Evolutionary conservation across 352 stramenopile genomes (phyloP).

Genomic region (Phytophthora hibernalis): DNA sequence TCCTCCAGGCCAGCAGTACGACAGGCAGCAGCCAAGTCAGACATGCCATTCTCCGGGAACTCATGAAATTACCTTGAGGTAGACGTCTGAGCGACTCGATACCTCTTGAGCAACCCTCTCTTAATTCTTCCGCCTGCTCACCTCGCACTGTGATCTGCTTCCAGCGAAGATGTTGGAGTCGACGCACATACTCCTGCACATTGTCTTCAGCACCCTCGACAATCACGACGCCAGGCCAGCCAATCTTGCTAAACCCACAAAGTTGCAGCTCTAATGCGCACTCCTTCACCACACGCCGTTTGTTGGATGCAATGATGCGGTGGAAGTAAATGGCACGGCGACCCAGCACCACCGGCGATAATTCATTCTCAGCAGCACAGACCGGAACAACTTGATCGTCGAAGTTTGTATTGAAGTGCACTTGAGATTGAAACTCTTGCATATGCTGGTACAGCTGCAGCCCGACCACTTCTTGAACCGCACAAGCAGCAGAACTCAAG

Average conservation of each 20-base stretch:
- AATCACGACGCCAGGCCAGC: conserved; percentile 82
- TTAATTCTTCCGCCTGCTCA: conserved; percentile 58
- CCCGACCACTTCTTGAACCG: conserved; percentile 50
- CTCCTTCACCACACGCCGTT: conserved; percentile 74
- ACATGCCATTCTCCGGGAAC: conserved; percentile 75
- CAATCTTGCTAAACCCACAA: conserved; percentile 81
- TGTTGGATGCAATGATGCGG: conserved; percentile 81
- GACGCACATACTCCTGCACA: conserved; percentile 74
- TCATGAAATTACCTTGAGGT: conserved; percentile 56
- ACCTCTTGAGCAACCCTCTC: neutral
- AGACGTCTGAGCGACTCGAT: conserved; percentile 49
- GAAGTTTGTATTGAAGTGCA: conserved; percentile 2
- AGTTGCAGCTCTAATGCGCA: conserved; percentile 75
- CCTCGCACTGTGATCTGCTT: conserved; percentile 86
- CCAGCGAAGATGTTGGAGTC: conserved; percentile 78
- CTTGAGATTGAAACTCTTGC: conserved; percentile 53
- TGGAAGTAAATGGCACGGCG: conserved; percentile 86
- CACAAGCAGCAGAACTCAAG: conserved; percentile 34
- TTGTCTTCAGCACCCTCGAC: conserved; percentile 65
- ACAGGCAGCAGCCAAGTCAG: conserved; percentile 60
- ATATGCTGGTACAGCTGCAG: conserved; percentile 76
- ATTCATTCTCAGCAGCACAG: neutral
- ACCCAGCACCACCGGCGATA: conserved; percentile 42
- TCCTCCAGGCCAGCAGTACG: conserved; percentile 55
- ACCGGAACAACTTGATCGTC: conserved; percentile 3